Evolutionary conservation across 495 filamentous ascomycete genomes (phyloP).

Genomic region (Penicillium macrosclerotiorum): DNA sequence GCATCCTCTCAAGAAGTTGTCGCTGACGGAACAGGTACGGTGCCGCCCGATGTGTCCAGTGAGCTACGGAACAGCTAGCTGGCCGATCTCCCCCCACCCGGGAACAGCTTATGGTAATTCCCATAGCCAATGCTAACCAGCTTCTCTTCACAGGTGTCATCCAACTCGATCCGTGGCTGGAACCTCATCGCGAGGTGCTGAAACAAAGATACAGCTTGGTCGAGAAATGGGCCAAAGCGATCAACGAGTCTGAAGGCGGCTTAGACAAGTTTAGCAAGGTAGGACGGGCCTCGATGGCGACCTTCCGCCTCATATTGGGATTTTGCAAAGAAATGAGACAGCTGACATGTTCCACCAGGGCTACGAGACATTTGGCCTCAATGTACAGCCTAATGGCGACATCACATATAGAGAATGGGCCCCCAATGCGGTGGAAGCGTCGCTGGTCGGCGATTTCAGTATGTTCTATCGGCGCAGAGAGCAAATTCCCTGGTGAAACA

Average conservation of each 20-base stretch:
- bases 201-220: constrained; percentile 75
- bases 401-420: constrained; percentile 96
- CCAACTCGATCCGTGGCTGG: constrained; percentile 84
- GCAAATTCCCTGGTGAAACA: constrained; percentile 4
- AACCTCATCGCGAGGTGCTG: constrained; percentile 76
- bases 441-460: constrained; percentile 97
- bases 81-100: no score
- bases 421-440: constrained; percentile 77
- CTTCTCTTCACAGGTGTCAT: constrained; percentile 62
- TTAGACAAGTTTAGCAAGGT: constrained; percentile 90
- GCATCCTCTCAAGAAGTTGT: constrained; percentile 7
- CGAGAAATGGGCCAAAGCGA: constrained; percentile 81
- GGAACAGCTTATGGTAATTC: no score
- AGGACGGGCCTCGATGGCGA: neutral
- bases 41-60: neutral
- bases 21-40: constrained; percentile 23
- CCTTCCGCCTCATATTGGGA: no score
- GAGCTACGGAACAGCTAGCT: neutral
- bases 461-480: constrained; percentile 22
- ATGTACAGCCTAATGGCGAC: constrained; percentile 73
- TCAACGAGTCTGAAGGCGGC: constrained; percentile 82
- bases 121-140: neutral
- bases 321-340: neutral
- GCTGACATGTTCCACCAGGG: constrained; percentile 46
- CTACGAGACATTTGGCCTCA: constrained; percentile 81